Percentiles rank a stretch among this genome's conserved stretches.
Evolutionary conservation across 2,329 filamentous ascomycete species (phyloP).

Genomic region (Tolypocladium tundrense): DNA sequence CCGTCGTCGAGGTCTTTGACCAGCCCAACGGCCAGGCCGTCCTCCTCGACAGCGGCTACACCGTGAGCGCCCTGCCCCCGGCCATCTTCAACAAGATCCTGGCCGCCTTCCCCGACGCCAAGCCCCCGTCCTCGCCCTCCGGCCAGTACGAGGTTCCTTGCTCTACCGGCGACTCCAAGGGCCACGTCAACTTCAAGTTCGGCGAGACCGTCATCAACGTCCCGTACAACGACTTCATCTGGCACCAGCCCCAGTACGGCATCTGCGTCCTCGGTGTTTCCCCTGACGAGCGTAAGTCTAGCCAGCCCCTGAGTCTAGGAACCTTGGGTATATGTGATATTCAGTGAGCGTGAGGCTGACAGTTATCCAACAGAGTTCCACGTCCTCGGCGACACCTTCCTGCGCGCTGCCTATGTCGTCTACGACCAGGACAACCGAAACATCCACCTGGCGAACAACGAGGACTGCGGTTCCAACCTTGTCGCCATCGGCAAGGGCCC

Average conservation of each 20-base stretch:
- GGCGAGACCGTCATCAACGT: conserved; percentile 33
- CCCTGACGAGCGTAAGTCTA: conserved; percentile 18
- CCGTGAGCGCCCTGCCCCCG: conserved; percentile 55
- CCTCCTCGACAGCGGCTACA: conserved; percentile 58
- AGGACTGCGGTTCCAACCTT: conserved; percentile 27
- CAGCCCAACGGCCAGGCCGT: conserved; percentile 29
- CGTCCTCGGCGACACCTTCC: conserved; percentile 33
- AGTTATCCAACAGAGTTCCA: conserved; percentile 14
- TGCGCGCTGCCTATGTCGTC: conserved; percentile 33
- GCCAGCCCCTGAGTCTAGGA: neutral
- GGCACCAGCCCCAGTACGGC: conserved; percentile 19
- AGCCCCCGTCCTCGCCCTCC: conserved; percentile 6
- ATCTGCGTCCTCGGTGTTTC: conserved; percentile 36
- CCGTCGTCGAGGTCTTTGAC: conserved; percentile 33
- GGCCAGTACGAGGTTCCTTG: conserved; percentile 41
- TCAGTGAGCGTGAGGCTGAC: neutral
- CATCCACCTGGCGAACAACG: conserved; percentile 25
- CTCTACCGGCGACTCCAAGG: conserved; percentile 18
- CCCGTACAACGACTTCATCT: conserved; percentile 35
- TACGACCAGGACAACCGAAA: conserved; percentile 30
- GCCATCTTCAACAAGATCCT: conserved; percentile 36
- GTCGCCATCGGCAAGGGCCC: conserved; percentile 29
- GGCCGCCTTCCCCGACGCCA: conserved; percentile 23
- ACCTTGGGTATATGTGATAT: neutral
- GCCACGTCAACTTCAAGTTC: conserved; percentile 37